Evolutionary conservation across 1,139 yeast species (phyloP).

Genomic region (Candida frijolesensis): DNA sequence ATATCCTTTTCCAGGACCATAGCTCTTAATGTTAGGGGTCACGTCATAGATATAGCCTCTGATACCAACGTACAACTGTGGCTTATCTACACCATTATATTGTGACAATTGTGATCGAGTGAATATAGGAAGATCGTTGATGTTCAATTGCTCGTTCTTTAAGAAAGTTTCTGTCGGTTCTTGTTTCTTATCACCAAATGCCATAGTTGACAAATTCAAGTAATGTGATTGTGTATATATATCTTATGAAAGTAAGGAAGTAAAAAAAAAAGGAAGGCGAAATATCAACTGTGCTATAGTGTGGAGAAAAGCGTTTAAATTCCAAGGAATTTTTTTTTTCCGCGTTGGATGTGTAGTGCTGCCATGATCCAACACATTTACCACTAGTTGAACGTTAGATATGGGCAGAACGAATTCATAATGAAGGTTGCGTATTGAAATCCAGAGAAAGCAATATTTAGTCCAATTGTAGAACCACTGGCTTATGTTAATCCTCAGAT

Average conservation of each 20-base stretch:
- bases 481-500: not conserved
- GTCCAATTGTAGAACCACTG: too few relatives aligned
- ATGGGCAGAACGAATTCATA: too few relatives aligned
- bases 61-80: conserved; percentile 66
- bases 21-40: conserved; percentile 59
- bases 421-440: too few relatives aligned
- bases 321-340: not conserved
- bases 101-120: conserved; percentile 37
- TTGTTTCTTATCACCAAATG: conserved; percentile 13
- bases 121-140: conserved; percentile 32
- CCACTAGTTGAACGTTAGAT: too few relatives aligned
- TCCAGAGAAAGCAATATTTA: too few relatives aligned
- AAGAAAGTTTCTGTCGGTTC: conserved; percentile 23
- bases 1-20: conserved; percentile 78
- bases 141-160: conserved; percentile 24
- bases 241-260: too few relatives aligned
- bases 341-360: not conserved
- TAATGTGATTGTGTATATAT: not conserved
- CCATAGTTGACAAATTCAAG: not conserved
- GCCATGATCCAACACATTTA: too few relatives aligned
- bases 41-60: conserved; percentile 81
- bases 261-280: too few relatives aligned
- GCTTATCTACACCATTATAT: conserved; percentile 35
- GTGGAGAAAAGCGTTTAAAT: not conserved
- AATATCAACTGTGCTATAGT: not conserved